phyloP scores from a whole-genome alignment of 176 grass and related monocot species.

The Thinopyrum elongatum region DNA sequence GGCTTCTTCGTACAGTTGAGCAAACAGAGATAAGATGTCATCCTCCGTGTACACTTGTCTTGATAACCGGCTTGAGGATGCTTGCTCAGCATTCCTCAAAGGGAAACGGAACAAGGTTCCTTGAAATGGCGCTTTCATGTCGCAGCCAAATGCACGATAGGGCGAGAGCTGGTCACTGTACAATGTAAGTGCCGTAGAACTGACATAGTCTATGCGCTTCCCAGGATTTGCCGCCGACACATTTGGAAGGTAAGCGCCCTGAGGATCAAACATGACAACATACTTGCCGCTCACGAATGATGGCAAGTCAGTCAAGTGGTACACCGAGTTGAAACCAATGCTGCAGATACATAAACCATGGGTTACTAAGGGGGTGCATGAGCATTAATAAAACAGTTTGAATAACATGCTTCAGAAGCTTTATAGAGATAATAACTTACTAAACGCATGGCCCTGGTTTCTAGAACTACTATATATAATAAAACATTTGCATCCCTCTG shows the following conservation, averaged over 20 bases:
- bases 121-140: conserved; percentile 72
- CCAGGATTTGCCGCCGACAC: conserved; percentile 87
- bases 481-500: neutral
- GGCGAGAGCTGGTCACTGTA: conserved; percentile 82
- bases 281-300: conserved; percentile 97
- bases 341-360: conserved; percentile 38
- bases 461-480: neutral
- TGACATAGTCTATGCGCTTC: conserved; percentile 96
- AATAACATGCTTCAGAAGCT: conserved; percentile 7
- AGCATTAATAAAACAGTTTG: neutral
- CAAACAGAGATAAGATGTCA: conserved; percentile 71
- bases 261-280: conserved; percentile 89
- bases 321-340: conserved; percentile 98
- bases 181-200: conserved; percentile 60
- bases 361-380: neutral
- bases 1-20: conserved; percentile 74
- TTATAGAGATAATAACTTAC: neutral
- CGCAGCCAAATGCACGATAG: conserved; percentile 80
- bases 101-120: conserved; percentile 97
- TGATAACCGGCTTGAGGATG: conserved; percentile 67
- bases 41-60: conserved; percentile 84
- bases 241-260: conserved; percentile 91
- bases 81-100: conserved; percentile 66
- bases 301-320: conserved; percentile 94
- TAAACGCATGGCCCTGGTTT: neutral